Evolutionary conservation across 2,329 filamentous ascomycete species (phyloP), one percentile per base, ranked within the genome.

Genomic region (Aspergillus uvarum): DNA sequence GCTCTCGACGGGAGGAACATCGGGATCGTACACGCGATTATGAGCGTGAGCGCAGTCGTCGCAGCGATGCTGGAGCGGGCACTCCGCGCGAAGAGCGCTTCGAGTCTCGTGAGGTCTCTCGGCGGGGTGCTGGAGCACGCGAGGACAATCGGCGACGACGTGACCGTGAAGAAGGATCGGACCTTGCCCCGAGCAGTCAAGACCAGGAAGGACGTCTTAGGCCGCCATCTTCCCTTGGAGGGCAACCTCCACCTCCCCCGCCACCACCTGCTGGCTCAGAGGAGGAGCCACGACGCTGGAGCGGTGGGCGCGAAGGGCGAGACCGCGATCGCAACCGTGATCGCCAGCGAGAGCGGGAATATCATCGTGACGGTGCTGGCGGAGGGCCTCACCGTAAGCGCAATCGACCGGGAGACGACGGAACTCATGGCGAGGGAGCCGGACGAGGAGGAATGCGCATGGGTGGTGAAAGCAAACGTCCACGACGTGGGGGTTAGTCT

Each of bases 401-500:
- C 55, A 72, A 73, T 56, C 72, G 74, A 47, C 69, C 71, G 19
- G 75, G 75, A 19, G 73, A 76, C 4, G 72, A 72, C 48, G 65
- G 65, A 38, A 68, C 66, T 53, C 68, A 67, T 47, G 68, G 65
- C 31, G 69, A 72, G 16, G 59, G 68, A 42, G 67, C 66, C 38
- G 68, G 64, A 16, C 70, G 76, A 35, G 71, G 74, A 44, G 76
- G 75, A n/a, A 71, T 69, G 58, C 68, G 77, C n/a, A 72, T 72
- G 63, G 73, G 75, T 14, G 71, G 71, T 57, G 77, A 79, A 14
- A 77, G 66, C 62, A 79, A 79, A 64, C 74, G 77, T 48, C 69
- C 74, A 50, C 75, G 77, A 59, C 73, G 77, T 54, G 77, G 77
- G 29, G 59, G 51, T 19, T 59, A 52, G 51, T 32, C 21, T 44